These are phyloP conservation scores for Colletotrichum sidae DNA, from an alignment of 2,329 filamentous ascomycete species.

Conservation along the genomic window DNA sequence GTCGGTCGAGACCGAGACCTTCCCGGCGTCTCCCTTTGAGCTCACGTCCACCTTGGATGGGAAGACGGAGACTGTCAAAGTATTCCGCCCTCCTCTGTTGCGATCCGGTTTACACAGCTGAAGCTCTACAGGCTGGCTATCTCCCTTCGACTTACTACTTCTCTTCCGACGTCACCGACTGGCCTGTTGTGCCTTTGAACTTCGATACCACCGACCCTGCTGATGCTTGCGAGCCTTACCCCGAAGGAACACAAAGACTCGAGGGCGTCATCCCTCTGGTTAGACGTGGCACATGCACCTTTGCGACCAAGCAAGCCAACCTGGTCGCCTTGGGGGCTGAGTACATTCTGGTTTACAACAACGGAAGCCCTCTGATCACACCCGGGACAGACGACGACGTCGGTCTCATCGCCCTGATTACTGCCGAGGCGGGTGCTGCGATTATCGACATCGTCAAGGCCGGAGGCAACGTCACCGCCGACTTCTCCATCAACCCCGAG, in stretches of 20 bases:
- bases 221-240: conserved; percentile 45
- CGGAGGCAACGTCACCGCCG: conserved; percentile 44
- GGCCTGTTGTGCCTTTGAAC: conserved; percentile 43
- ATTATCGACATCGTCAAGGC: conserved; percentile 43
- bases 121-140: conserved; percentile 45
- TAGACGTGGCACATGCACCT: conserved; percentile 48
- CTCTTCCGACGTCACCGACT: conserved; percentile 49
- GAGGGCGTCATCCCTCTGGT: conserved; percentile 44
- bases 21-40: conserved; percentile 43
- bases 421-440: conserved; percentile 40
- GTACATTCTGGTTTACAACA: conserved; percentile 47
- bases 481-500: conserved; percentile 45
- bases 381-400: conserved; percentile 31
- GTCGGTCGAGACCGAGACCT: conserved; percentile 49
- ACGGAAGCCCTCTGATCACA: conserved; percentile 38
- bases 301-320: conserved; percentile 43
- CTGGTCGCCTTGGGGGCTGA: conserved; percentile 42
- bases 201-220: conserved; percentile 42
- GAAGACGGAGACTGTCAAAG: conserved; percentile 23
- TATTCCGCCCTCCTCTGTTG: conserved; percentile 18
- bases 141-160: conserved; percentile 50
- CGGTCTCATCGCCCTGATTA: conserved; percentile 41
- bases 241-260: conserved; percentile 39
- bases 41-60: conserved; percentile 46
- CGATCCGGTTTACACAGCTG: conserved; percentile 4